These are phyloP conservation scores for Pseudogymnoascus sp. DNA, from an alignment of 2,329 filamentous ascomycete genomes.

Conservation along the genomic window DNA sequence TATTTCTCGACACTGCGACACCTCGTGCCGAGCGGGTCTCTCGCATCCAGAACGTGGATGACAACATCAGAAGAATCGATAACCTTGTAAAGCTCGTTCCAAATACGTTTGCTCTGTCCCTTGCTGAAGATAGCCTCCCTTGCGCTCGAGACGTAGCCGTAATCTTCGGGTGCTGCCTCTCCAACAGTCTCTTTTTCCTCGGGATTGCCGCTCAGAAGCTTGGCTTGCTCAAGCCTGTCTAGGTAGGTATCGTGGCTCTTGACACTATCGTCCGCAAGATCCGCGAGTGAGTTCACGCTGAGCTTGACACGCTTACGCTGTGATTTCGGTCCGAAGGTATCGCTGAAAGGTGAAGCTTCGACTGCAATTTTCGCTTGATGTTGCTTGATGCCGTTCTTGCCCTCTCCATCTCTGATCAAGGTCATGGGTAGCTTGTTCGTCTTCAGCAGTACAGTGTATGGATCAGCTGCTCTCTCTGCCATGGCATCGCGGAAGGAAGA, in stretches of 20 bases:
- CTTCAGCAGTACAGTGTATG: constrained; percentile 91
- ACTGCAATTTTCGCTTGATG: constrained; percentile 92
- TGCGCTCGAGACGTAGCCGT: constrained; percentile 53
- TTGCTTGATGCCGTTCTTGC: constrained; percentile 79
- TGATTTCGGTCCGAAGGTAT: constrained; percentile 89
- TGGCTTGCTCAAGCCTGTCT: constrained; percentile 73
- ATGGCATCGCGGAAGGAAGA: constrained; percentile 85
- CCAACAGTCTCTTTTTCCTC: constrained; percentile 41
- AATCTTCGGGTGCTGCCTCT: constrained; percentile 37
- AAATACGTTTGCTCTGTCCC: constrained; percentile 90
- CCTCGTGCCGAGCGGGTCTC: constrained; percentile 83
- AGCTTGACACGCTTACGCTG: constrained; percentile 91
- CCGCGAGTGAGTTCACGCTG: constrained; percentile 71
- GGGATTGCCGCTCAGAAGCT: constrained; percentile 64
- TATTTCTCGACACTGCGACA: constrained; percentile 92
- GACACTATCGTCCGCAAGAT: constrained; percentile 72
- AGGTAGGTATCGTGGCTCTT: constrained; percentile 77
- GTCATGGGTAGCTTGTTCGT: constrained; percentile 96
- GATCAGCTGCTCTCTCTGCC: constrained; percentile 81
- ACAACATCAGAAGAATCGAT: constrained; percentile 95
- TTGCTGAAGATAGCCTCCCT: constrained; percentile 86
- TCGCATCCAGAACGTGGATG: constrained; percentile 86
- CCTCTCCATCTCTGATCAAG: constrained; percentile 73
- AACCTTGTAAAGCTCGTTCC: constrained; percentile 94
- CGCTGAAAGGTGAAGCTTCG: constrained; percentile 76